These are phyloP conservation scores for Lipomyces starkeyi DNA, from an alignment of 805 yeast genomes.

Conservation along the genomic window DNA sequence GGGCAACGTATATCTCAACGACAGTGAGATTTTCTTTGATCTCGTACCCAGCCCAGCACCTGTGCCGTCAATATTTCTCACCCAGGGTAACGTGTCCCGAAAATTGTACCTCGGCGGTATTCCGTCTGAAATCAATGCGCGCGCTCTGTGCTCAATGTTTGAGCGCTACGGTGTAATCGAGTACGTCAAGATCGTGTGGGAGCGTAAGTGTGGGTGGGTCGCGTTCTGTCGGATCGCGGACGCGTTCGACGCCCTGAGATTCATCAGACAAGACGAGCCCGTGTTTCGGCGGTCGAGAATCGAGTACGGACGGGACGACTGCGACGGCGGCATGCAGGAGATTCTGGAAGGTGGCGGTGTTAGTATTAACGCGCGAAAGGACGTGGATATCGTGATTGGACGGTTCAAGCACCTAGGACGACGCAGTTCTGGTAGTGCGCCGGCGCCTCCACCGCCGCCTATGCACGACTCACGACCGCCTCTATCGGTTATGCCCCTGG, in stretches of 20 bases:
- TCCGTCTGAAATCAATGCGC: conserved; percentile 26
- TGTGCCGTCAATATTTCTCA: conserved; percentile 18
- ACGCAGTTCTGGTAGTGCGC: not conserved
- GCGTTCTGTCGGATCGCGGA: conserved; percentile 32
- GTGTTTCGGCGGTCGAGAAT: conserved; percentile 22
- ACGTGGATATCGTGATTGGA: conserved; percentile 32
- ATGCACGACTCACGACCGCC: conserved; percentile 2
- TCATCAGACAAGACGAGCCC: conserved; percentile 26
- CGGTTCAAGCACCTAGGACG: conserved; percentile 31
- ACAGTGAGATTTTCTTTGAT: conserved; percentile 22
- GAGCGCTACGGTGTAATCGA: conserved; percentile 34
- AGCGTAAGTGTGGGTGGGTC: conserved; percentile 34
- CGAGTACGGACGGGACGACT: conserved; percentile 34
- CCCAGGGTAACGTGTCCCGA: conserved; percentile 25
- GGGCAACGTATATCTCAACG: conserved; percentile 30
- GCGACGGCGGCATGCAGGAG: conserved; percentile 31
- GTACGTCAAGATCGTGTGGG: conserved; percentile 37
- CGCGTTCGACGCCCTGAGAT: conserved; percentile 32
- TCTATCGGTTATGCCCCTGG: not conserved
- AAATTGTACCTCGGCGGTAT: conserved; percentile 31
- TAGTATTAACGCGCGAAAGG: conserved; percentile 34
- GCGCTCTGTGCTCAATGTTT: conserved; percentile 21
- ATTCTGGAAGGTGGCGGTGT: conserved; percentile 33
- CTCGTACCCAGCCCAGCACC: conserved; percentile 26
- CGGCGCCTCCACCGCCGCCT: not conserved